Percentiles rank a stretch among this genome's conserved stretches.
Conservation (phyloP, 768 basidiomycete genomes). For the Kwoniella sp. region DNA sequence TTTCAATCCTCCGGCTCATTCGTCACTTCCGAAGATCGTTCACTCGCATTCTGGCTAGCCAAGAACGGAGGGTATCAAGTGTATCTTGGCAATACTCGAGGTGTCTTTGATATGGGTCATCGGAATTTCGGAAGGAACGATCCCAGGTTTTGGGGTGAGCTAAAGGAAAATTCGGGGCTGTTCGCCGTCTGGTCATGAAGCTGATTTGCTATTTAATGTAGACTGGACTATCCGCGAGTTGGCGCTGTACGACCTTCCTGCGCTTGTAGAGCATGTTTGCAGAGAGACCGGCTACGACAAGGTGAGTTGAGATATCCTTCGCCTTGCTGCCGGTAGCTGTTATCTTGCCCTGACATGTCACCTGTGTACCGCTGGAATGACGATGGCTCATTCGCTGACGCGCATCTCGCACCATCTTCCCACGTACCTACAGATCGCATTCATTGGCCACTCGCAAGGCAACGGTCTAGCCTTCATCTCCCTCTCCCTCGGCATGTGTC, state of each 20-base stretch:
- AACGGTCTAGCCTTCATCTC: constrained; percentile 61
- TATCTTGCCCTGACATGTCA: too few species aligned
- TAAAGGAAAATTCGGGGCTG: too few species aligned
- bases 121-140: constrained; percentile 56
- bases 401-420: neutral
- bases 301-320: constrained; percentile 30
- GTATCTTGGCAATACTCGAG: constrained; percentile 58
- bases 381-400: neutral
- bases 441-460: constrained; percentile 62
- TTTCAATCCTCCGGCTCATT: constrained; percentile 61
- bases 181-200: neutral
- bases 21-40: constrained; percentile 61
- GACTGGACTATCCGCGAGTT: constrained; percentile 62
- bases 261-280: constrained; percentile 60
- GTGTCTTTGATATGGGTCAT: constrained; percentile 62
- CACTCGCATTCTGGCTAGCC: constrained; percentile 61
- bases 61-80: constrained; percentile 60
- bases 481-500: constrained; percentile 60
- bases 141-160: constrained; percentile 61
- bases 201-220: constrained; percentile 16
- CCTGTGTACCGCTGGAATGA: neutral
- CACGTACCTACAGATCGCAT: constrained; percentile 56
- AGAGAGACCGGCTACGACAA: constrained; percentile 59
- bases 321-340: too few species aligned
- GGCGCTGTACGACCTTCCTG: constrained; percentile 61